phyloP scores from a whole-genome alignment of 2,329 filamentous ascomycete genomes.

The Pleomassaria siparia region DNA sequence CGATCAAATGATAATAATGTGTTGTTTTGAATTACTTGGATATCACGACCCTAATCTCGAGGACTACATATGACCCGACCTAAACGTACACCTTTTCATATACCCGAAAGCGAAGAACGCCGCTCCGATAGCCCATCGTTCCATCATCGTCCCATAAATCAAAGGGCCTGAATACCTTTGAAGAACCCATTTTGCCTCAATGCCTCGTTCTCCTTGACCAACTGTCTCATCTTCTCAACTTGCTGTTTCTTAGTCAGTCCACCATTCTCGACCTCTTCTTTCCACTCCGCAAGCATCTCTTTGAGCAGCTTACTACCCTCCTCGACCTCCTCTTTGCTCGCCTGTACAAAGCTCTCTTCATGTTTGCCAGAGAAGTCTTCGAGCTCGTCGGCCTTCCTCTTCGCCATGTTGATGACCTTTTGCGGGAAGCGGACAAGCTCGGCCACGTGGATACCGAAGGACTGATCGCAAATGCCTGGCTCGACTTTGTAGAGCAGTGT shows the following conservation, averaged over 20 bases:
- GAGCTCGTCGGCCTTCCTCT: slow-evolving; percentile 95
- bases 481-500: slow-evolving; percentile 97
- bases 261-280: slow-evolving; percentile 68
- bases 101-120: neutral
- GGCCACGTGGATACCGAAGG: slow-evolving; percentile 96
- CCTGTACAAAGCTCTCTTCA: slow-evolving; percentile 51
- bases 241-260: slow-evolving; percentile 64
- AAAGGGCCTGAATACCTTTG: slow-evolving; percentile 55
- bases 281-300: slow-evolving; percentile 81
- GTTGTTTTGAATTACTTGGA: neutral
- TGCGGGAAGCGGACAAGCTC: slow-evolving; percentile 94
- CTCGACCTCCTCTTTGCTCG: slow-evolving; percentile 80
- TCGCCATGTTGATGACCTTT: slow-evolving; percentile 99
- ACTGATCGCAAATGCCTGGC: slow-evolving; percentile 93
- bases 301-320: slow-evolving; percentile 85
- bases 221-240: slow-evolving; percentile 73
- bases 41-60: neutral
- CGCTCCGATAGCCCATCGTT: neutral
- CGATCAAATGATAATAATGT: neutral
- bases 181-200: slow-evolving; percentile 68
- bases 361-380: slow-evolving; percentile 90
- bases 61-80: neutral
- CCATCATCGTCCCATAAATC: slow-evolving; percentile 4
- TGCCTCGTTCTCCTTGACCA: slow-evolving; percentile 73
- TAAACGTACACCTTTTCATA: neutral